Percentiles rank a stretch among this genome's conserved stretches.
Evolutionary conservation across 2,329 filamentous ascomycete species (phyloP).

Genomic region (Cryoendolithus antarcticus): DNA sequence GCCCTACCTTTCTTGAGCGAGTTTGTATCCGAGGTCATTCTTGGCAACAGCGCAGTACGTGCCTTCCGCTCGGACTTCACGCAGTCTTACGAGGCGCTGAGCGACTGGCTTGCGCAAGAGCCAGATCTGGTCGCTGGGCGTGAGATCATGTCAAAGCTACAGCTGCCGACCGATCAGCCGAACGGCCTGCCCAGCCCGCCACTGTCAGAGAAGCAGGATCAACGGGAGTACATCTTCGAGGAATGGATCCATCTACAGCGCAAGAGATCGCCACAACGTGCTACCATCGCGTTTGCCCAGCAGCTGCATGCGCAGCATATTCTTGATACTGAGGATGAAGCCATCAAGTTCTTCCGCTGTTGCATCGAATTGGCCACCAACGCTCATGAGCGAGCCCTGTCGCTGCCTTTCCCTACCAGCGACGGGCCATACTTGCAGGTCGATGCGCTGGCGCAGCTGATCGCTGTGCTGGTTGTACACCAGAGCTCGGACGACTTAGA

Average conservation of each 20-base stretch:
- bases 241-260: slow-evolving; percentile 86
- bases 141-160: slow-evolving; percentile 56
- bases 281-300: slow-evolving; percentile 63
- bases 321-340: slow-evolving; percentile 62
- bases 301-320: slow-evolving; percentile 67
- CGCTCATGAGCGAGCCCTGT: slow-evolving; percentile 60
- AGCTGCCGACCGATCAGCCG: slow-evolving; percentile 44
- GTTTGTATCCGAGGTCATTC: slow-evolving; percentile 64
- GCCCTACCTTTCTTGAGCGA: slow-evolving; percentile 71
- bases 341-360: slow-evolving; percentile 65
- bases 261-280: slow-evolving; percentile 60
- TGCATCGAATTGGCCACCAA: slow-evolving; percentile 70
- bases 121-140: slow-evolving; percentile 52
- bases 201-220: slow-evolving; percentile 55
- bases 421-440: slow-evolving; percentile 51
- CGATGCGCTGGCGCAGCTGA: slow-evolving; percentile 72
- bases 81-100: slow-evolving; percentile 67
- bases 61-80: slow-evolving; percentile 71
- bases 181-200: slow-evolving; percentile 45
- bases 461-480: slow-evolving; percentile 62
- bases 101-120: slow-evolving; percentile 70
- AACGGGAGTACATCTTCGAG: slow-evolving; percentile 89
- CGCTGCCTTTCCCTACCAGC: slow-evolving; percentile 46
- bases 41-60: slow-evolving; percentile 64
- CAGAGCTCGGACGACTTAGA: slow-evolving; percentile 32